Evolutionary conservation across 2,329 filamentous ascomycete genomes (phyloP), one percentile per base, ranked within the genome.

Genomic region (Aspergillus hiratsukae): DNA sequence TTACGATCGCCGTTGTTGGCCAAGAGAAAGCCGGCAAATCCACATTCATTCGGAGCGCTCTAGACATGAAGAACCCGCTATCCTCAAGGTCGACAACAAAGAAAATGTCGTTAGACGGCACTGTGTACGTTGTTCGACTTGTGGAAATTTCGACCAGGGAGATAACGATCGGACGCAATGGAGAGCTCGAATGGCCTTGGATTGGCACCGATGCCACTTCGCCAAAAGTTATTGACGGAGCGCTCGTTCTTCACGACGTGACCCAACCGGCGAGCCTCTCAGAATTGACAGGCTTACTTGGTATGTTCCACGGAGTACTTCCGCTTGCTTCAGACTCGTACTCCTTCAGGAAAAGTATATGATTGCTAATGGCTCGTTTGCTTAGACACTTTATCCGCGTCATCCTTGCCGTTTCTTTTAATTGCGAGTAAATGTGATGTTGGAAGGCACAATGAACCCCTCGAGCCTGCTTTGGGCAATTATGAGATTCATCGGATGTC

Each of bases 401-500:
- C 88, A 19, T 81, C 82, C 25, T 76, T 96, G 41, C 91, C 92
- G 8, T 88, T 88, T 53, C 82, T 93, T 60, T 82, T 97, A 45
- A 89, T 95, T 52, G 90, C 91, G 54, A 93, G 87, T 72, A 97
- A 97, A 80, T 96, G 90, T 78, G 93, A 97, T 72, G 83, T 86
- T 51, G 86, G 87, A 49, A 83, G 87, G 60, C 81, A 83, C 56
- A 78, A 85, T 57, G 86, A 88, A 67, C 83, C 90, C 69, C 80
- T 95, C 55, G 86, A 93, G 67, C 83, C 87, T 14, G 80, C 85
- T 83, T 82, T 87, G 58, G 81, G 87, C 17, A 88, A 85, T 64
- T 81, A 93, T 59, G 84, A 85, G 59, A 85, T 87, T 53, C 88
- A 91, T 69, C 87, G 89, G 69, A 87, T 89, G 28, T 90, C 90